A percentile compares a stretch with the other conserved stretches of the same genome.
These are phyloP conservation scores for Fusarium sp. DNA, from an alignment of 2,329 filamentous ascomycete species.

Conservation along the genomic window DNA sequence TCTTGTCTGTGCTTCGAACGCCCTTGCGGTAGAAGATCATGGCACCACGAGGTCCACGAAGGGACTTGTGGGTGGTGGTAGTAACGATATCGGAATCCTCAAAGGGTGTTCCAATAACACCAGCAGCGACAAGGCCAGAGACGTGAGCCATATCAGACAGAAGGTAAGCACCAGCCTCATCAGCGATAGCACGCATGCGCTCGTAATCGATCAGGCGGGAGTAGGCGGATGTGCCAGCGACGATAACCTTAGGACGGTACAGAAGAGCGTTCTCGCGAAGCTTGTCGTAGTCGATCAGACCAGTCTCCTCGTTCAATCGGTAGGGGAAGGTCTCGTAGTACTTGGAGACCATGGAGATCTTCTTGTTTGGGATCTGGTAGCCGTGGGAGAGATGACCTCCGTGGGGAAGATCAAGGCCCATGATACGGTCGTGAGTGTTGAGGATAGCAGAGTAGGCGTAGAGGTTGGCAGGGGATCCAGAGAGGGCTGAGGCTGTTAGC, in stretches of 20 bases:
- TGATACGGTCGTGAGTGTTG: constrained; percentile 89
- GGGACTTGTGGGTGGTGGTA: constrained; percentile 97
- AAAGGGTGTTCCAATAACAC: constrained; percentile 89
- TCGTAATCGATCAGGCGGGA: constrained; percentile 93
- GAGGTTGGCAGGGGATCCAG: constrained; percentile 75
- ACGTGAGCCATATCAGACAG: constrained; percentile 97
- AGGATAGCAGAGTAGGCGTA: constrained; percentile 95
- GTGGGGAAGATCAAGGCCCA: constrained; percentile 95
- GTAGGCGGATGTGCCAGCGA: constrained; percentile 94
- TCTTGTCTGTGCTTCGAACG: constrained; percentile 82
- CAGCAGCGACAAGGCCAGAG: constrained; percentile 88
- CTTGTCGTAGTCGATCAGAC: constrained; percentile 90
- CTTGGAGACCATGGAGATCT: constrained; percentile 95
- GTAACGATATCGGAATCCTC: constrained; percentile 90
- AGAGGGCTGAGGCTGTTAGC: constrained; percentile 65
- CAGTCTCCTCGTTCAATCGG: constrained; percentile 85
- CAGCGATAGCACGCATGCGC: constrained; percentile 85
- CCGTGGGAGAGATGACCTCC: constrained; percentile 95
- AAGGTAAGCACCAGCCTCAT: constrained; percentile 89
- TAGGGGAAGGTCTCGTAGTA: constrained; percentile 98
- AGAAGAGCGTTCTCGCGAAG: constrained; percentile 85
- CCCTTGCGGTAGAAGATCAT: constrained; percentile 99
- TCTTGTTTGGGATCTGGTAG: constrained; percentile 90
- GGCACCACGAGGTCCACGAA: constrained; percentile 90
- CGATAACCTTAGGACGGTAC: constrained; percentile 93